phyloP scores from a whole-genome alignment of 768 basidiomycete species.

The Leccinum obscurum region DNA sequence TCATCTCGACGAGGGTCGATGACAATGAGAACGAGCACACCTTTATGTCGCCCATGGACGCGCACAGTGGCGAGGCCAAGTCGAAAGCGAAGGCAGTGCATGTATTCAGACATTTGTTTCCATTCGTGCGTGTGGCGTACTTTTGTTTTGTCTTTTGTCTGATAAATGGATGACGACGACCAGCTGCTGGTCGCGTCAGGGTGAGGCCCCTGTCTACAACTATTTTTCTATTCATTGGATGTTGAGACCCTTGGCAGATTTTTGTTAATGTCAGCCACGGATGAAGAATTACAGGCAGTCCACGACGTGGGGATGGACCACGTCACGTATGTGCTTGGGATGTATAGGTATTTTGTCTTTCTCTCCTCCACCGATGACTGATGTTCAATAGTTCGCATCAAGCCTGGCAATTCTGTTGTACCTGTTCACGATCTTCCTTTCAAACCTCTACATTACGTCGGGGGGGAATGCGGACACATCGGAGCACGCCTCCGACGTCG shows the following conservation, averaged over 20 bases:
- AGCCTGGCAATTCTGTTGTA: constrained; percentile 74
- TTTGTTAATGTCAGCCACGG: constrained; percentile 91
- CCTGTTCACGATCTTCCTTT: constrained; percentile 65
- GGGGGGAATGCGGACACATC: constrained; percentile 52
- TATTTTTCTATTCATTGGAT: background rate
- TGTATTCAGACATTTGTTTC: constrained; percentile 82
- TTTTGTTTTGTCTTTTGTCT: constrained; percentile 1
- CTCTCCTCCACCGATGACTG: background rate
- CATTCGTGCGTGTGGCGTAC: constrained; percentile 63
- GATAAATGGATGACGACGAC: background rate
- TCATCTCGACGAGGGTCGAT: constrained; percentile 48
- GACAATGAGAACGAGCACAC: constrained; percentile 71
- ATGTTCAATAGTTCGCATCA: background rate
- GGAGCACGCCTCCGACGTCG: background rate
- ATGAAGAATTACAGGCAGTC: constrained; percentile 79
- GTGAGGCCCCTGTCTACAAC: constrained; percentile 37
- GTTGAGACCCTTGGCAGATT: constrained; percentile 43
- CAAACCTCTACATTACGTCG: constrained; percentile 67
- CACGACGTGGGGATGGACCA: constrained; percentile 81
- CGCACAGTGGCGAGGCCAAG: constrained; percentile 8
- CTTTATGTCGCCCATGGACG: constrained; percentile 41
- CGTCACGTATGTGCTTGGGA: constrained; percentile 84
- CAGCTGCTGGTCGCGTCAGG: constrained; percentile 77
- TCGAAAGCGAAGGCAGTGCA: constrained; percentile 41
- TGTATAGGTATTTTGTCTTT: constrained; percentile 60